Evolutionary conservation across 129 eudicot genomes (phyloP).

Genomic region (Escallonia herrerae): DNA sequence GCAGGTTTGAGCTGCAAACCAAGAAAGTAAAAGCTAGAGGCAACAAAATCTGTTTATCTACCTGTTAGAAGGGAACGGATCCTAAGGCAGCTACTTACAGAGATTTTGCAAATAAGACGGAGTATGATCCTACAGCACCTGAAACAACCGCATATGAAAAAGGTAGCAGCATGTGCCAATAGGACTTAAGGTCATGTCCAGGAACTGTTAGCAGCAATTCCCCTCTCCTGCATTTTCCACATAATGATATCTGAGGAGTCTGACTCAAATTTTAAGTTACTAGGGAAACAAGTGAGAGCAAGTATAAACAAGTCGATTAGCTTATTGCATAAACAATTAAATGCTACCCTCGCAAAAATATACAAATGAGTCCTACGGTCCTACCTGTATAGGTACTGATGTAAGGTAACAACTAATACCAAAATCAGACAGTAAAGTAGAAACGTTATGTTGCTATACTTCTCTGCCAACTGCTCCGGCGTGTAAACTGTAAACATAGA

Average conservation of each 20-base stretch:
- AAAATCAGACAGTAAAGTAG: slow-evolving; percentile 74
- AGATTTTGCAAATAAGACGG: slow-evolving; percentile 95
- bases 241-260: not conserved
- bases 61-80: slow-evolving; percentile 1
- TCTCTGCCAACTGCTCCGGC: slow-evolving; percentile 91
- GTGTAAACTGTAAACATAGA: slow-evolving; percentile 69
- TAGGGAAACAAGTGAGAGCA: no score
- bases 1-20: slow-evolving; percentile 76
- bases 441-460: slow-evolving; percentile 79
- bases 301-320: no score
- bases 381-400: slow-evolving; percentile 84
- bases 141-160: slow-evolving; percentile 93
- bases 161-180: slow-evolving; percentile 89
- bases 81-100: slow-evolving; percentile 45
- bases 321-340: not conserved
- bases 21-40: slow-evolving; percentile 4
- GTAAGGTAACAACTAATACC: slow-evolving; percentile 55
- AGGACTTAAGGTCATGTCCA: slow-evolving; percentile 56
- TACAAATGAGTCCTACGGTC: slow-evolving; percentile 9
- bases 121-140: slow-evolving; percentile 97
- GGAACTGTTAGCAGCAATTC: slow-evolving; percentile 53
- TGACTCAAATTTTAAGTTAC: no score
- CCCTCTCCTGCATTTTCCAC: slow-evolving; percentile 71
- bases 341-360: not conserved
- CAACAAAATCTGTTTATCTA: not conserved